These are phyloP conservation scores for Cystofilobasidium capitatum DNA, from an alignment of 768 basidiomycete species.

Conservation along the genomic window DNA sequence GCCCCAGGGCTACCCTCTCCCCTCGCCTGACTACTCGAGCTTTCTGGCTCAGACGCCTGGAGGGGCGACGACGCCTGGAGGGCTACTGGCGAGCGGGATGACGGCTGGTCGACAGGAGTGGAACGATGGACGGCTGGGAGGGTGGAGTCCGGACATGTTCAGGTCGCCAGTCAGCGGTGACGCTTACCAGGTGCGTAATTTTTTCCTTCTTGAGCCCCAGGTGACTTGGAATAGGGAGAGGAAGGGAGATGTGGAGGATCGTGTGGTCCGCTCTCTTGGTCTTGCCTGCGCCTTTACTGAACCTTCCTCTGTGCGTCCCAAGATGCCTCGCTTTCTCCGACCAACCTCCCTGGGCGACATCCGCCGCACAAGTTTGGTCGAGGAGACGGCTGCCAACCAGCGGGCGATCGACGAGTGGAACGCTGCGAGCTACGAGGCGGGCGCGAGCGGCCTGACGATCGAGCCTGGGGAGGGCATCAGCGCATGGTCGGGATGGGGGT, in stretches of 20 bases:
- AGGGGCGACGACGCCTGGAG: not conserved
- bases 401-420: conserved; percentile 1
- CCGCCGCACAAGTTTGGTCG: not conserved
- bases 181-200: too few species aligned
- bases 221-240: too few species aligned
- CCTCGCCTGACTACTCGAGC: not conserved
- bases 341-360: not conserved
- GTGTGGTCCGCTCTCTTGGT: not conserved
- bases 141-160: not conserved
- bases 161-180: not conserved
- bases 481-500: not conserved
- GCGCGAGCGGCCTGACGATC: not conserved
- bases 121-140: not conserved
- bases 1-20: not conserved
- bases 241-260: not conserved
- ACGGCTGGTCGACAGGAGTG: not conserved
- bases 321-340: not conserved
- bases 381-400: not conserved
- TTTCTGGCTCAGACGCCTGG: not conserved
- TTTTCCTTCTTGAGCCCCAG: too few species aligned
- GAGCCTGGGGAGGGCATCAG: not conserved
- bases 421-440: not conserved
- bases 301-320: not conserved
- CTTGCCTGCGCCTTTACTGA: not conserved
- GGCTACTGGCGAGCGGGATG: not conserved